A percentile compares a stretch with the other conserved stretches of the same genome.
Evolutionary conservation across 2,329 filamentous ascomycete species (phyloP).

Genomic region (Triangularia verruculosa): DNA sequence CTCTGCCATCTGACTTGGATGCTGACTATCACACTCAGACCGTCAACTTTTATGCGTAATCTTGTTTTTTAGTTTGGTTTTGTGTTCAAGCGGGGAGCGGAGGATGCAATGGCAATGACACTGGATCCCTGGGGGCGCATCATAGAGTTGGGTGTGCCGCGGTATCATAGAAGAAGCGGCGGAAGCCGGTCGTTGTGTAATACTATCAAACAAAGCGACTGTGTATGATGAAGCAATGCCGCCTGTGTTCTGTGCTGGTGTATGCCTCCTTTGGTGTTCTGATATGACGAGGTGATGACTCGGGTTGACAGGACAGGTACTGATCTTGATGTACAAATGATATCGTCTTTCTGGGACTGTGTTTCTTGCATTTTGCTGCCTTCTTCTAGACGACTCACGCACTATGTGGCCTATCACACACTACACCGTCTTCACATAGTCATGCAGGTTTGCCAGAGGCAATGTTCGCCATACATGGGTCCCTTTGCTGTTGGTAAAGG

Average conservation of each 20-base stretch:
- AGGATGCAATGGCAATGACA: background rate
- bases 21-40: conserved; percentile 21
- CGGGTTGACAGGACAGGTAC: too few species aligned
- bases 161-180: conserved; percentile 18
- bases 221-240: background rate
- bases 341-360: too few species aligned
- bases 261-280: background rate
- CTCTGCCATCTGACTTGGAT: background rate
- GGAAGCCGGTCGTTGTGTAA: conserved; percentile 18
- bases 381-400: too few species aligned
- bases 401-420: too few species aligned
- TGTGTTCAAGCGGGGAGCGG: background rate
- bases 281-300: too few species aligned
- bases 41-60: conserved; percentile 41
- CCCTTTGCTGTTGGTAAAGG: too few species aligned
- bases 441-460: too few species aligned
- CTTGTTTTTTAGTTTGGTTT: background rate
- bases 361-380: too few species aligned
- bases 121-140: conserved; percentile 2
- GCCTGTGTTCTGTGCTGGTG: background rate
- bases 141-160: conserved; percentile 16
- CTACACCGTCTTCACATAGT: too few species aligned
- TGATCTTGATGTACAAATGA: too few species aligned
- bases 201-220: conserved; percentile 11
- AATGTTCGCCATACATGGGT: too few species aligned